These are phyloP conservation scores for Saccharomycopsis selenospora DNA, from an alignment of 805 yeast species.

Conservation along the genomic window DNA sequence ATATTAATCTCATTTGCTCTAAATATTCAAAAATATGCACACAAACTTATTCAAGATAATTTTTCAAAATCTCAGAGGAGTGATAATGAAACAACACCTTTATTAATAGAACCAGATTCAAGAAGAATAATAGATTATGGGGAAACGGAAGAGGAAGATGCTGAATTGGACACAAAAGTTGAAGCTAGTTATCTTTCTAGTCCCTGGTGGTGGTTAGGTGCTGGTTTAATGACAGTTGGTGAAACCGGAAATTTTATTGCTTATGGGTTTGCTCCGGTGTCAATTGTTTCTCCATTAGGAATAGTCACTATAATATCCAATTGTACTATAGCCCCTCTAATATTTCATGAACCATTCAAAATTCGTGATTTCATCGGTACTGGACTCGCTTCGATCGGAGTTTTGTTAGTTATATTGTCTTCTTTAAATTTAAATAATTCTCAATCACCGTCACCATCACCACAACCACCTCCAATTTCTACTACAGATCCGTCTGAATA, in stretches of 20 bases:
- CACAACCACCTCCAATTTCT: constrained; percentile 10
- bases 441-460: constrained; percentile 1
- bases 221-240: constrained; percentile 36
- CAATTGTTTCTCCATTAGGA: constrained; percentile 43
- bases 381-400: constrained; percentile 35
- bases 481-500: constrained; percentile 26
- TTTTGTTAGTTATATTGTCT: constrained; percentile 35
- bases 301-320: constrained; percentile 43
- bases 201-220: constrained; percentile 37
- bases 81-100: neutral
- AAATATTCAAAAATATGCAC: constrained; percentile 36
- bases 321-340: constrained; percentile 40
- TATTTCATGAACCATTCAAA: constrained; percentile 35
- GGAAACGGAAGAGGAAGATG: constrained; percentile 2
- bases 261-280: constrained; percentile 42
- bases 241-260: constrained; percentile 43
- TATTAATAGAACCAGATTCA: neutral
- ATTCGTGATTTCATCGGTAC: constrained; percentile 34
- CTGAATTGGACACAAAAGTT: neutral
- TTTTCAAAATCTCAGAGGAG: neutral
- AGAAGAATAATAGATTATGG: neutral
- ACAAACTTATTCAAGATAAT: constrained; percentile 25
- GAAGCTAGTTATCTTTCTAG: constrained; percentile 18
- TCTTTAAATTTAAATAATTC: constrained; percentile 25
- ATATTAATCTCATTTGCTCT: constrained; percentile 33